Evolutionary conservation across 2,329 filamentous ascomycete species (phyloP), one percentile per base, ranked within the genome.

Genomic region (Xylaria sp.): DNA sequence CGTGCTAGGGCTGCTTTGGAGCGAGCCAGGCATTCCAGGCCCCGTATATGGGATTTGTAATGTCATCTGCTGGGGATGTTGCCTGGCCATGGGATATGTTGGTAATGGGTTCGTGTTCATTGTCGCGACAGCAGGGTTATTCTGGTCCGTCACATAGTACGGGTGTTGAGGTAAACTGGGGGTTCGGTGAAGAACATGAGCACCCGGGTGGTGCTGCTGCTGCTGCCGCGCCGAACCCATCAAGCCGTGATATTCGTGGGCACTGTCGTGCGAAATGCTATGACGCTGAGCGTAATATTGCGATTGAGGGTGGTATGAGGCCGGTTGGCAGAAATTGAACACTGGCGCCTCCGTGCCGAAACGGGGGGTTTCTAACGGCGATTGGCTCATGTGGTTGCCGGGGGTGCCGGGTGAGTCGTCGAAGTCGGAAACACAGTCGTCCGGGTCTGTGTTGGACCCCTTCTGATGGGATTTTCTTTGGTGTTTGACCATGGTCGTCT

Each of bases 401-500:
- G 6, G 84, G 83, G 84, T 87, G 1, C 80, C 77, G 9, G 83
- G 83, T 19, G 80, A 81, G 63, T 85, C 82, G 52, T 81, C 83
- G n/a, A 79, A 82, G 44, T 82, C 80, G 19, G 79, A 85, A 26
- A 76, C 78, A 68, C 73, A 80, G 64, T 83, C 80, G 62, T 82
- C 81, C 39, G 78, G 66, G 62, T 86, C 82, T 49, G 80, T 76
- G 62, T 84, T 77, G 50, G 82, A 72, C 37, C 83, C 79, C 59
- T 82, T 78, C 63, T 85, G 82, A 65, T 87, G 83, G 1, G 82
- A 84, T 21, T 83, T 76, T 48, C 83, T 76, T 66, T 87, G 83
- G 66, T 87, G 84, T 71, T 87, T 87, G 50, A 87, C 82, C 84
- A 87, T 86, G 50, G 85, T 89, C 4, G 86, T 89, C 70, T 89